Conservation (phyloP, 179 eudicot genomes). For the Dionaea muscipula region DNA sequence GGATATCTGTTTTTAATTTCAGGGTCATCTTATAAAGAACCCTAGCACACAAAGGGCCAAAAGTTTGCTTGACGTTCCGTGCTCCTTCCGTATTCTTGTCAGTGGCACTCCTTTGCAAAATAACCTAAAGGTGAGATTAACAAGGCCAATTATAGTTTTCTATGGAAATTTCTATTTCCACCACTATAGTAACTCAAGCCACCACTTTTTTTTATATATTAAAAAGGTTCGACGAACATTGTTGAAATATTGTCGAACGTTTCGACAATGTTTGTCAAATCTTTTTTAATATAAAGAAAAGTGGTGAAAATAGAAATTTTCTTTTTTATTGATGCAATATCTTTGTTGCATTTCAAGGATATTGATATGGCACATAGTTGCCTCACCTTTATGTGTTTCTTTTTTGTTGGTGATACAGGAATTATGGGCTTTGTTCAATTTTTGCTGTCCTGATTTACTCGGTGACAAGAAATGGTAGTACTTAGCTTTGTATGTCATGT, state of each 20-base stretch:
- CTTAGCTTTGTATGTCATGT: not conserved
- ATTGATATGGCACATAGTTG: not conserved
- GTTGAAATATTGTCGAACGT: too few species aligned
- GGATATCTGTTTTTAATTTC: slow-evolving; percentile 9
- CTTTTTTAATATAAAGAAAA: too few species aligned
- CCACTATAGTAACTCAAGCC: too few species aligned
- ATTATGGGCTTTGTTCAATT: slow-evolving; percentile 91
- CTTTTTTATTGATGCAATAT: too few species aligned
- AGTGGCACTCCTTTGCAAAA: slow-evolving; percentile 99
- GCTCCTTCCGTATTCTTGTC: slow-evolving; percentile 73
- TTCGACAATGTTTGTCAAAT: too few species aligned
- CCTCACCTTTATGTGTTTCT: slow-evolving; percentile 3
- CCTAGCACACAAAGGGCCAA: slow-evolving; percentile 95
- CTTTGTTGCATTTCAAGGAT: too few species aligned
- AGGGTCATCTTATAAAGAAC: slow-evolving; percentile 98
- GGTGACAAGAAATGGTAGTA: slow-evolving; percentile 81
- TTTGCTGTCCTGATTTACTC: slow-evolving; percentile 82
- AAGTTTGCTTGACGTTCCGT: slow-evolving; percentile 85
- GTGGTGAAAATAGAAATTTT: too few species aligned
- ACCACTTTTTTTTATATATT: too few species aligned
- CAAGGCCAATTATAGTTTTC: too few species aligned
- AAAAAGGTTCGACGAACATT: too few species aligned
- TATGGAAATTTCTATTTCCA: too few species aligned
- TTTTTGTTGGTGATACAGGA: slow-evolving; percentile 35
- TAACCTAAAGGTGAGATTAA: slow-evolving; percentile 59